Evolutionary conservation across 78 protist genomes (phyloP).

Genomic region (Protostelium mycophagum): DNA sequence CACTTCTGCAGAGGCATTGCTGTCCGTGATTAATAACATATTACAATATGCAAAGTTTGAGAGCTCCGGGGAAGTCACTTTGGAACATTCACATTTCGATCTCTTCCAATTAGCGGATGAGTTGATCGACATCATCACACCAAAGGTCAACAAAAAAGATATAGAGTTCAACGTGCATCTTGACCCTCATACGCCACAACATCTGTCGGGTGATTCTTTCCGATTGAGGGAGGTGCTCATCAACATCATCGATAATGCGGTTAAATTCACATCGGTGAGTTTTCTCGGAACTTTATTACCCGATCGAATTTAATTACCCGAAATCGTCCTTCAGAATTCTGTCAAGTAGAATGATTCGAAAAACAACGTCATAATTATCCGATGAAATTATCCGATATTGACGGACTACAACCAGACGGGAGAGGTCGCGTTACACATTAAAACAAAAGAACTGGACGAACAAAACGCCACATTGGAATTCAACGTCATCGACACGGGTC

Average conservation of each 20-base stretch:
- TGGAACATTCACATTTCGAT: constrained; percentile 32
- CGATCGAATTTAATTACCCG: not conserved
- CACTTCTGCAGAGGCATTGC: not conserved
- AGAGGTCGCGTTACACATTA: not conserved
- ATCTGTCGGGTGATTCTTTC: constrained; percentile 31
- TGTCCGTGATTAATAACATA: constrained; percentile 28
- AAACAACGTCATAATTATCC: too few species aligned
- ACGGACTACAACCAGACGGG: not conserved
- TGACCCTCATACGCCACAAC: constrained; percentile 44
- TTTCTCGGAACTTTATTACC: not conserved
- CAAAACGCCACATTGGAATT: too few species aligned
- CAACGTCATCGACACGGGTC: too few species aligned
- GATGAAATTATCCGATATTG: not conserved
- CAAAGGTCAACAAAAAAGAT: constrained; percentile 15
- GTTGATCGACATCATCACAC: constrained; percentile 12
- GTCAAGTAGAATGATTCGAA: too few species aligned
- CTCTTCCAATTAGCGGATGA: constrained; percentile 38
- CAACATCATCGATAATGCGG: constrained; percentile 52
- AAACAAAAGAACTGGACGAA: not conserved
- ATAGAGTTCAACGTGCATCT: constrained; percentile 28
- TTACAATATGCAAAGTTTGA: constrained; percentile 24
- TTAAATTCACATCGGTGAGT: constrained; percentile 45
- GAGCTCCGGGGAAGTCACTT: constrained; percentile 16
- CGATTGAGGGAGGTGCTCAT: constrained; percentile 27
- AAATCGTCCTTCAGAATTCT: not conserved